Conservation (phyloP, 345 rosid genomes). For the Bruguiera gymnorhiza region DNA sequence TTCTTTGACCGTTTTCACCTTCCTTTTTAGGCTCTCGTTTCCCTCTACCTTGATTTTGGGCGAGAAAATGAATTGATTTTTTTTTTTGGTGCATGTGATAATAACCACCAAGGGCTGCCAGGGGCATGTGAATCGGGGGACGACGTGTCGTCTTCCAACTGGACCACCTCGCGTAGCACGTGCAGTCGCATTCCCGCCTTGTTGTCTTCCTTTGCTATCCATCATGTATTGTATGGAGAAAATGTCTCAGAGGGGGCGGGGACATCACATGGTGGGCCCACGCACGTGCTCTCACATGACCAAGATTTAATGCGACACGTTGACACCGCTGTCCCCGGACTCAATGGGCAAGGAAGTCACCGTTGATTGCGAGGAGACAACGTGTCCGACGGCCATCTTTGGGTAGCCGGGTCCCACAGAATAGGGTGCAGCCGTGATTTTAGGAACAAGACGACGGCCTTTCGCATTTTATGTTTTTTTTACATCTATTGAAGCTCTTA, state of each 20-base stretch:
- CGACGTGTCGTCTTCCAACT: constrained; percentile 15
- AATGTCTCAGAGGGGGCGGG: too few species aligned
- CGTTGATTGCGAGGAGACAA: constrained; percentile 25
- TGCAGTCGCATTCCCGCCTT: constrained; percentile 4
- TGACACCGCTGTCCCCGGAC: constrained; percentile 6
- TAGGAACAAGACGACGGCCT: constrained; percentile 31
- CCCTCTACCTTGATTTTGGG: too few species aligned
- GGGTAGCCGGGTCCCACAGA: neutral
- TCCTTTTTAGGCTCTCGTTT: neutral
- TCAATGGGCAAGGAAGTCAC: constrained; percentile 21
- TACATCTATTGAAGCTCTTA: too few species aligned
- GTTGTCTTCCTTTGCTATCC: neutral
- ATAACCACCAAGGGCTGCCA: constrained; percentile 11
- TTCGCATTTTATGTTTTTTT: neutral
- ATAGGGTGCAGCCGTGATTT: neutral
- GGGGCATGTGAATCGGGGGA: constrained; percentile 16
- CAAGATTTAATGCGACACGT: neutral
- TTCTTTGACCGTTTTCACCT: neutral
- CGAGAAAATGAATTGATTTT: too few species aligned
- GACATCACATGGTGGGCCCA: constrained; percentile 52
- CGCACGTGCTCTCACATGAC: constrained; percentile 73
- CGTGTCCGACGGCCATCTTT: neutral
- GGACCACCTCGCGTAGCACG: constrained; percentile 30
- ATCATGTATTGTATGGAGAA: neutral
- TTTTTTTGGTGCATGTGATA: neutral